Evolutionary conservation across 2,329 filamentous ascomycete genomes (phyloP).

Genomic region (Aspergillus carbonarius): DNA sequence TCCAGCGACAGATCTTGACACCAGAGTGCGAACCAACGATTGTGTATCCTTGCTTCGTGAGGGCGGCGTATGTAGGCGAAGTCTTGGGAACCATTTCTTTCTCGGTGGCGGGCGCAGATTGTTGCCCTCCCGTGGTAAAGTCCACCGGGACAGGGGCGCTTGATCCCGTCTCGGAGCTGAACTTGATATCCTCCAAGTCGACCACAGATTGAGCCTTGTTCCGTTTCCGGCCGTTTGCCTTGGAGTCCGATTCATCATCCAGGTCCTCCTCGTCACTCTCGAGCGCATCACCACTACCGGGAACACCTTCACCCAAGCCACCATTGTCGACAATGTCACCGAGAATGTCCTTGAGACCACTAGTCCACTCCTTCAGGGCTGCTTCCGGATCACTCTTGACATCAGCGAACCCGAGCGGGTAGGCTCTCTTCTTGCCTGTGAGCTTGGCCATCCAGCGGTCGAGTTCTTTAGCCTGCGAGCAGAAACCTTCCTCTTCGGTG

Average conservation of each 20-base stretch:
- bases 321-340: constrained; percentile 55
- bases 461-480: constrained; percentile 83
- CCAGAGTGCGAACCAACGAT: constrained; percentile 95
- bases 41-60: constrained; percentile 95
- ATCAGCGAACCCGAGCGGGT: constrained; percentile 84
- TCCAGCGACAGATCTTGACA: constrained; percentile 98
- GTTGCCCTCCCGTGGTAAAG: constrained; percentile 63
- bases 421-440: constrained; percentile 81
- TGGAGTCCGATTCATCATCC: constrained; percentile 57
- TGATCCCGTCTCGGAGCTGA: constrained; percentile 32
- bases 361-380: constrained; percentile 73
- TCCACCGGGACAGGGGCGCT: constrained; percentile 69
- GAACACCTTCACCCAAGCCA: constrained; percentile 63
- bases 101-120: constrained; percentile 44
- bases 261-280: constrained; percentile 79
- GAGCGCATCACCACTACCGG: constrained; percentile 76
- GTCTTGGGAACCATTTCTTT: constrained; percentile 95
- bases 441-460: constrained; percentile 98
- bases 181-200: constrained; percentile 79
- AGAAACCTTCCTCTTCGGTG: constrained; percentile 85
- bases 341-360: constrained; percentile 71
- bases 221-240: constrained; percentile 49
- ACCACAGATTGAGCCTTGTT: constrained; percentile 55
- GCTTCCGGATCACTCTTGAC: constrained; percentile 69
- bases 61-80: constrained; percentile 81